Conservation (phyloP, 768 basidiomycete species). For the Tylopilus subfusipes region DNA sequence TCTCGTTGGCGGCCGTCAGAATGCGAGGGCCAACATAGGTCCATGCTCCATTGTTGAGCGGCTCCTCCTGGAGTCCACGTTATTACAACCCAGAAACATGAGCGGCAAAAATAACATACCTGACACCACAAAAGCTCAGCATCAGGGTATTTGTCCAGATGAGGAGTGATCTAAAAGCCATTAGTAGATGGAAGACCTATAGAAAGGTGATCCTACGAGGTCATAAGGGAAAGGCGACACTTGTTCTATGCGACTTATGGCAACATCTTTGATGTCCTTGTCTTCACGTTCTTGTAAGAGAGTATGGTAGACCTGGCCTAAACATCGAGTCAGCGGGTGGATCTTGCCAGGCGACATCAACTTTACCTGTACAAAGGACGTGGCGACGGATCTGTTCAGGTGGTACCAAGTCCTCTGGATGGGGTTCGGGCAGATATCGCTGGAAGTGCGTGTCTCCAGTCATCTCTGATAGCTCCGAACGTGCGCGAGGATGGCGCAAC, state of each 20-base stretch:
- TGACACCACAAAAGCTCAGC: conserved; percentile 93
- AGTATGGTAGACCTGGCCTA: conserved; percentile 92
- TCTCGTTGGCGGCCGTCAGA: conserved; percentile 88
- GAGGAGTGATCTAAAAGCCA: conserved; percentile 68
- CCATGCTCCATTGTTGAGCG: conserved; percentile 97
- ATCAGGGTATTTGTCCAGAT: conserved; percentile 96
- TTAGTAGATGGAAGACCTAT: conserved; percentile 1
- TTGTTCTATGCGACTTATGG: conserved; percentile 93
- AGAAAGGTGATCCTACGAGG: conserved; percentile 47
- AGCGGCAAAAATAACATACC: conserved; percentile 31
- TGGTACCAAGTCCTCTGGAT: conserved; percentile 64
- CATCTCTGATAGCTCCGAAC: conserved; percentile 87
- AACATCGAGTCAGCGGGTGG: background rate
- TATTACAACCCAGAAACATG: background rate
- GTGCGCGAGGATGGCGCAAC: conserved; percentile 89
- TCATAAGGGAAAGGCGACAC: conserved; percentile 98
- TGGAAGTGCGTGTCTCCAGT: conserved; percentile 85
- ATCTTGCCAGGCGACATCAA: background rate
- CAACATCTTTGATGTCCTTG: conserved; percentile 87
- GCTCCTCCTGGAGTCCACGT: conserved; percentile 64
- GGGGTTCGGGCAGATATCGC: conserved; percentile 86
- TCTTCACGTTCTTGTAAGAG: conserved; percentile 89
- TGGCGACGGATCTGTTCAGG: conserved; percentile 90
- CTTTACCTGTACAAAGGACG: conserved; percentile 78
- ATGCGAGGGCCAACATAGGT: conserved; percentile 92